Conservation (phyloP, 495 filamentous ascomycete species). For the Aspergillus bridgeri region DNA sequence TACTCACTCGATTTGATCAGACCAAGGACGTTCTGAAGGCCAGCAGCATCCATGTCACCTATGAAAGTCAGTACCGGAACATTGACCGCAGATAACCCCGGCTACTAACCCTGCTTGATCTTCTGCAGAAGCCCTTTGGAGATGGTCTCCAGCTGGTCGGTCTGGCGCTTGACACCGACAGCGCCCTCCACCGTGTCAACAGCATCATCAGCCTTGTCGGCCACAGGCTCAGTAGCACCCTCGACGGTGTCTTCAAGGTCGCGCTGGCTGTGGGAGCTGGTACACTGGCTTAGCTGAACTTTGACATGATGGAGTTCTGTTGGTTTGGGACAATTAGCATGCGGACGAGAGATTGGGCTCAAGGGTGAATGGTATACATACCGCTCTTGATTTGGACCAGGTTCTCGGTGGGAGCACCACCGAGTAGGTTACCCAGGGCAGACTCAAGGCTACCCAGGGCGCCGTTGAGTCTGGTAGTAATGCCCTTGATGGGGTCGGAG, state of each 20-base stretch:
- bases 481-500: constrained; percentile 6
- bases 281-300: constrained; percentile 6
- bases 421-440: constrained; percentile 6
- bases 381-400: constrained; percentile 8
- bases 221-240: constrained; percentile 6
- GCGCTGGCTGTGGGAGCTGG: constrained; percentile 12
- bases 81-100: neutral
- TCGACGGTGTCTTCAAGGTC: constrained; percentile 9
- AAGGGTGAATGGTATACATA: constrained; percentile 4
- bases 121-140: constrained; percentile 9
- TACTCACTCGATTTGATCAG: constrained; percentile 11
- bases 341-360: neutral
- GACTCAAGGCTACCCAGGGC: constrained; percentile 14
- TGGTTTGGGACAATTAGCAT: neutral
- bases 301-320: constrained; percentile 8
- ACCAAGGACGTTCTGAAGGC: constrained; percentile 12
- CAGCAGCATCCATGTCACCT: constrained; percentile 11
- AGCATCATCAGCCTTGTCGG: constrained; percentile 2
- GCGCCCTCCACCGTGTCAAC: constrained; percentile 3
- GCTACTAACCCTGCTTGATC: constrained; percentile 14
- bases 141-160: constrained; percentile 8
- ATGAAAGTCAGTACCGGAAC: neutral
- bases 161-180: constrained; percentile 6
- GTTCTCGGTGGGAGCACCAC: constrained; percentile 6
- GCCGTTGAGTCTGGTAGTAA: constrained; percentile 8